Conservation (phyloP, 257 asterid genomes). For the Anisodus tanguticus region DNA sequence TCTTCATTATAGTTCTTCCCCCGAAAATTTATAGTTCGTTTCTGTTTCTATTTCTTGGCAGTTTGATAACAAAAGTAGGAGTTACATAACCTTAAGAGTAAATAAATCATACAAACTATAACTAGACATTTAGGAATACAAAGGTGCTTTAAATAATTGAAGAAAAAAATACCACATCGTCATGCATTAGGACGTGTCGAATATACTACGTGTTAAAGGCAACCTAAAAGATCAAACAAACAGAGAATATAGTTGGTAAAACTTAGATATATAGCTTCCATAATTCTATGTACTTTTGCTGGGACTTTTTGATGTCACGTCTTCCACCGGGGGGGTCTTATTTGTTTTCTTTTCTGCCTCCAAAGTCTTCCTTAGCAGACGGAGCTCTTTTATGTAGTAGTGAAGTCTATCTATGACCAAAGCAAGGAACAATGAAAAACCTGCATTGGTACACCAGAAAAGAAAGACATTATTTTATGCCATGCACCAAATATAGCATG, state of each 20-base stretch:
- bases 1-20: not conserved
- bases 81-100: not conserved
- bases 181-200: not conserved
- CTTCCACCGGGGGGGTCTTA: not conserved
- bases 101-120: not conserved
- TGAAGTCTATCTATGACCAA: conserved; percentile 46
- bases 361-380: conserved; percentile 32
- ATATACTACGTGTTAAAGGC: not conserved
- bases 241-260: not conserved
- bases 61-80: not conserved
- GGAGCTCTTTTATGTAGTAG: conserved; percentile 41
- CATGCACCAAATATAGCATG: not conserved
- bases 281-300: not conserved
- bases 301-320: conserved; percentile 15
- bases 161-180: not conserved
- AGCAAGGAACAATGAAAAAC: conserved; percentile 40
- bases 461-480: not conserved
- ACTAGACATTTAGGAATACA: not conserved
- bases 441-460: conserved; percentile 28
- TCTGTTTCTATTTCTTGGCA: not conserved
- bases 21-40: not conserved
- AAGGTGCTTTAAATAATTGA: not conserved
- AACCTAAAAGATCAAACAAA: not conserved
- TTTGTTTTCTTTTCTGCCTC: conserved; percentile 33
- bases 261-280: not conserved